Conservation (phyloP, 108 stramenopile species). For the Mediolabrus comicus region DNA sequence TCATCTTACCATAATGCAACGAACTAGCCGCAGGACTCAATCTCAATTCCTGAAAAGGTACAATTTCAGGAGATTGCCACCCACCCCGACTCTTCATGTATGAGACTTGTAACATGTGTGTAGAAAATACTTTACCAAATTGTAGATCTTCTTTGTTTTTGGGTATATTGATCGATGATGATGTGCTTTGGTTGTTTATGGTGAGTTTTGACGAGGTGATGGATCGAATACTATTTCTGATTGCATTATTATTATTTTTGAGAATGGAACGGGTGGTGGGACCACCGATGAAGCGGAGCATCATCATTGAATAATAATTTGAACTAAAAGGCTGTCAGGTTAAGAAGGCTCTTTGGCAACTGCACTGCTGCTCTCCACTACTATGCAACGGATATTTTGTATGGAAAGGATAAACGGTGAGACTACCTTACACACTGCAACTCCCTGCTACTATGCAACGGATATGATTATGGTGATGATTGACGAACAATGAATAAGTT, state of each 20-base stretch:
- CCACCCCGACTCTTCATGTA: slow-evolving; percentile 63
- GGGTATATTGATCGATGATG: background rate
- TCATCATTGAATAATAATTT: no score
- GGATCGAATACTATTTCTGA: background rate
- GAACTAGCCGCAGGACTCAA: slow-evolving; percentile 86
- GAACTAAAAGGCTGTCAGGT: no score
- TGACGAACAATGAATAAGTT: no score
- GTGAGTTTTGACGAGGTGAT: background rate
- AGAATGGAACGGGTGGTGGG: background rate
- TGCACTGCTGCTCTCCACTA: no score
- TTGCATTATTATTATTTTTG: background rate
- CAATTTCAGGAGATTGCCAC: slow-evolving; percentile 83
- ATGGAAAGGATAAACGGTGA: no score
- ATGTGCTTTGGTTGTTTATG: background rate
- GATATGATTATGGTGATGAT: no score
- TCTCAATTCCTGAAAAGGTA: slow-evolving; percentile 72
- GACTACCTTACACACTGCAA: no score
- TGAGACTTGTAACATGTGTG: slow-evolving; percentile 92
- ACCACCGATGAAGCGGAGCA: background rate
- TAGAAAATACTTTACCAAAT: slow-evolving; percentile 83
- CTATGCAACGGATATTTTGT: no score
- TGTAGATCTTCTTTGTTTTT: slow-evolving; percentile 63
- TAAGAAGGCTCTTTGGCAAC: no score
- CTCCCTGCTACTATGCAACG: no score
- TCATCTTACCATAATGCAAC: slow-evolving; percentile 91